Conservation (phyloP, 306 rosid species). For the Urtica urens region DNA sequence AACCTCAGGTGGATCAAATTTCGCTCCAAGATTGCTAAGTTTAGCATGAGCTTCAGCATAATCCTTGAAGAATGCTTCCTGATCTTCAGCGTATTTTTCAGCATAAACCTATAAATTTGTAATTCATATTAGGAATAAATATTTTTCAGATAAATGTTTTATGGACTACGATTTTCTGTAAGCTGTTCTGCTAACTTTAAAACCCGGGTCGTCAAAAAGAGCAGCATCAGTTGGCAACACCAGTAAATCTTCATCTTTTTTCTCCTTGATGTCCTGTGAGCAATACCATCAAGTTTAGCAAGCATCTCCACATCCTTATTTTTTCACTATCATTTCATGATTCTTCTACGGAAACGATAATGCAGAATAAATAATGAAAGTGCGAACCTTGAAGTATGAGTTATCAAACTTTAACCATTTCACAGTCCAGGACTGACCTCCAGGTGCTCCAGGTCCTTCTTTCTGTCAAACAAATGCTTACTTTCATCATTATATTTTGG, state of each 20-base stretch:
- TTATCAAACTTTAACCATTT: slow-evolving; percentile 96
- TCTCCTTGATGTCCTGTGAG: slow-evolving; percentile 77
- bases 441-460: slow-evolving; percentile 96
- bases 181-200: slow-evolving; percentile 44
- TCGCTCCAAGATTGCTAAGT: slow-evolving; percentile 90
- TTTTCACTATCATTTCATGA: background rate
- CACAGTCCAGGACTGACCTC: slow-evolving; percentile 96
- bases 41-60: slow-evolving; percentile 99
- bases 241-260: slow-evolving; percentile 73
- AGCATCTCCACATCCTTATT: slow-evolving; percentile 13
- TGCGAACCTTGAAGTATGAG: slow-evolving; percentile 79
- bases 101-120: slow-evolving; percentile 56
- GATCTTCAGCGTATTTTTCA: slow-evolving; percentile 84
- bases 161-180: background rate
- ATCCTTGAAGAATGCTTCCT: slow-evolving; percentile 86
- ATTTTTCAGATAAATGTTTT: background rate
- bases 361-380: background rate
- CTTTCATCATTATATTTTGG: slow-evolving; percentile 12
- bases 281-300: slow-evolving; percentile 21
- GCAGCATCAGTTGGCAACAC: slow-evolving; percentile 94
- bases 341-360: background rate
- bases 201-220: slow-evolving; percentile 84
- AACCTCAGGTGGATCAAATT: slow-evolving; percentile 96
- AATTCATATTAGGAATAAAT: background rate
- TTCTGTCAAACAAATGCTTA: slow-evolving; percentile 43